A percentile compares a stretch with the other conserved stretches of the same genome.
phyloP scores from a whole-genome alignment of 2,329 filamentous ascomycete genomes.

The Chaetoscypha palmicola region DNA sequence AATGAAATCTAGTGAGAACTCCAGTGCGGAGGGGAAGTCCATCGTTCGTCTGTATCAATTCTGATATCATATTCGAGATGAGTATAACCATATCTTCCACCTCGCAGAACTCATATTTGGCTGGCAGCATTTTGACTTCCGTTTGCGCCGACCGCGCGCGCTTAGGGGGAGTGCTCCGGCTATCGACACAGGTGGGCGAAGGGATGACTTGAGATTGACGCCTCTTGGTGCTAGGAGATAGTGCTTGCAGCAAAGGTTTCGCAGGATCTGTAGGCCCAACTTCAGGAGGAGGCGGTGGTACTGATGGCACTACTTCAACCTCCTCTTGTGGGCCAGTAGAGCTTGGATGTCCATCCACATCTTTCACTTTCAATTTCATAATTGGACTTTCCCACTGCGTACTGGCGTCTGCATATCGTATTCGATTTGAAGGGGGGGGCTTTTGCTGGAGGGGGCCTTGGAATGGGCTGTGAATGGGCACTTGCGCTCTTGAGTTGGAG shows the following conservation, averaged over 20 bases:
- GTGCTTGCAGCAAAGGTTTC: constrained; percentile 27
- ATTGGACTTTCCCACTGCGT: constrained; percentile 27
- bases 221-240: constrained; percentile 31
- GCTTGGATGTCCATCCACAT: constrained; percentile 4
- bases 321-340: constrained; percentile 7
- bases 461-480: constrained; percentile 5
- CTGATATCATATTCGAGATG: constrained; percentile 91
- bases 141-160: constrained; percentile 44
- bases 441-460: too few species aligned
- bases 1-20: constrained; percentile 89
- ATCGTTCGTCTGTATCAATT: constrained; percentile 91
- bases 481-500: constrained; percentile 18
- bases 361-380: constrained; percentile 19
- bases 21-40: constrained; percentile 76
- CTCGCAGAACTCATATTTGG: constrained; percentile 72
- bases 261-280: constrained; percentile 8
- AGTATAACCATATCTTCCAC: constrained; percentile 83
- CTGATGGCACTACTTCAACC: background rate
- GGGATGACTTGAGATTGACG: constrained; percentile 23
- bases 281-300: constrained; percentile 1
- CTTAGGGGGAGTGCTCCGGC: constrained; percentile 36
- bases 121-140: constrained; percentile 55
- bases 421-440: constrained; percentile 12
- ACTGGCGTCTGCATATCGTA: constrained; percentile 27
- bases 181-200: constrained; percentile 5